Evolutionary conservation across 208 protist genomes (phyloP), one percentile per base, ranked within the genome.

Genomic region (Herpetomonas tarakana): DNA sequence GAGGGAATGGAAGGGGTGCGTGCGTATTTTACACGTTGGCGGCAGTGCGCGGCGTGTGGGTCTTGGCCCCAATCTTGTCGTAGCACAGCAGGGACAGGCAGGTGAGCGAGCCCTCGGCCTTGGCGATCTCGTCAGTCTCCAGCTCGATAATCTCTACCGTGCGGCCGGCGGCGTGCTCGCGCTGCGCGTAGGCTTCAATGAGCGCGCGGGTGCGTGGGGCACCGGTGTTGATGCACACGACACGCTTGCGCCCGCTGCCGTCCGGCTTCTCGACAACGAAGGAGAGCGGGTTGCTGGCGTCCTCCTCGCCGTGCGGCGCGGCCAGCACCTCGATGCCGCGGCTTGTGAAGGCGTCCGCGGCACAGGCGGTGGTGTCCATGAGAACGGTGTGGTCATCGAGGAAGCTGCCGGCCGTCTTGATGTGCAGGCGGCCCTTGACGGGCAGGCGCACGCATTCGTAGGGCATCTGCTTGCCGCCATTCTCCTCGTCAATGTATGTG

Each of bases 21-120:
- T n/a, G n/a, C n/a, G n/a, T n/a, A n/a, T n/a, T 18, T 52, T 52
- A 27, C 12, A 52, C 46, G 46, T 21, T 27, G 19, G 18, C 46
- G 22, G 46, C 46, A 21, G 22, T 52, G 46, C 22, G 18, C 22
- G 46, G 18, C 7, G 46, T 41, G 9, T 6, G 35, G 35, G 35
- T 14, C 35, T 53, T 52, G 31, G 2, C 41, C 25, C n/a, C 53
- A 18, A 28, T 31, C 26, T 68, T 27, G 24, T 62, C 14, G 26
- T 63, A 63, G 58, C 45, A 63, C 6, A 63, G 58, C 12, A 63
- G 58, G 14, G 58, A 63, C 7, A 52, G 47, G 58, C 58, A 63
- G 38, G 58, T 63, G 45, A 63, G 58, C 47, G 58, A 52, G 46
- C 58, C 58, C 29, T 63, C 58, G 6, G 58, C 58, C 58, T 63